Percentiles rank a stretch among this genome's conserved stretches.
phyloP scores from a whole-genome alignment of 805 yeast species.

The Nakazawaea molendinolei region DNA sequence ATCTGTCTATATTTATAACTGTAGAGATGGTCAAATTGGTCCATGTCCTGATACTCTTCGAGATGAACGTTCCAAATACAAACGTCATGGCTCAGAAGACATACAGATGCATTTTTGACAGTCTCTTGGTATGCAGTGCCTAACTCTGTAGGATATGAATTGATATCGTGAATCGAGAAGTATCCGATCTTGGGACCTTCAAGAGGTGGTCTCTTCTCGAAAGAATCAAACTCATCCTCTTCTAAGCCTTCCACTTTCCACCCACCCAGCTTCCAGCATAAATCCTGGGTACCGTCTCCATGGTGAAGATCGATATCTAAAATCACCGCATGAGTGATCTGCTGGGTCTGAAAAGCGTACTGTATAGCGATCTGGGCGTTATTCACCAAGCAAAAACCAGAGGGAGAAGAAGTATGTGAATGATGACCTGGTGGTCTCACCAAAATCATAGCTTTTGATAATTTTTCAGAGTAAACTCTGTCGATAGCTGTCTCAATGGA shows the following conservation, averaged over 20 bases:
- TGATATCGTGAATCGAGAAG: constrained; percentile 78
- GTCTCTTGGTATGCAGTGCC: constrained; percentile 71
- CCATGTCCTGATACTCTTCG: constrained; percentile 54
- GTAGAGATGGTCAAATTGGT: constrained; percentile 60
- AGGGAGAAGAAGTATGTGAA: constrained; percentile 75
- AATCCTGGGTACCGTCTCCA: constrained; percentile 86
- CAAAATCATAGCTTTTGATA: constrained; percentile 53
- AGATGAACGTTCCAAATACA: constrained; percentile 82
- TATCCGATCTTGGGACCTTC: constrained; percentile 63
- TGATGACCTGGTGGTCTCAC: constrained; percentile 87
- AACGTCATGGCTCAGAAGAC: constrained; percentile 70
- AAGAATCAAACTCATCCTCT: constrained; percentile 34
- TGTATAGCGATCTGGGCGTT: constrained; percentile 79
- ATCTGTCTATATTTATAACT: constrained; percentile 52
- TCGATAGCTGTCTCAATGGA: constrained; percentile 71
- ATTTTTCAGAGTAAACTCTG: constrained; percentile 29
- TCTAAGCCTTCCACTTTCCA: constrained; percentile 43
- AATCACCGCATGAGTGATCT: constrained; percentile 74
- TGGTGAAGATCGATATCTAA: constrained; percentile 82
- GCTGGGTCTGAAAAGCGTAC: constrained; percentile 57
- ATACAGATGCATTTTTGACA: constrained; percentile 70
- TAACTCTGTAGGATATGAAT: constrained; percentile 77
- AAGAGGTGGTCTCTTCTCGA: constrained; percentile 35
- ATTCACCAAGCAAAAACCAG: constrained; percentile 78
- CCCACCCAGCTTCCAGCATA: constrained; percentile 75